These are phyloP conservation scores for Erythrophleum ivorense DNA, from an alignment of 331 rosid genomes.

Conservation along the genomic window DNA sequence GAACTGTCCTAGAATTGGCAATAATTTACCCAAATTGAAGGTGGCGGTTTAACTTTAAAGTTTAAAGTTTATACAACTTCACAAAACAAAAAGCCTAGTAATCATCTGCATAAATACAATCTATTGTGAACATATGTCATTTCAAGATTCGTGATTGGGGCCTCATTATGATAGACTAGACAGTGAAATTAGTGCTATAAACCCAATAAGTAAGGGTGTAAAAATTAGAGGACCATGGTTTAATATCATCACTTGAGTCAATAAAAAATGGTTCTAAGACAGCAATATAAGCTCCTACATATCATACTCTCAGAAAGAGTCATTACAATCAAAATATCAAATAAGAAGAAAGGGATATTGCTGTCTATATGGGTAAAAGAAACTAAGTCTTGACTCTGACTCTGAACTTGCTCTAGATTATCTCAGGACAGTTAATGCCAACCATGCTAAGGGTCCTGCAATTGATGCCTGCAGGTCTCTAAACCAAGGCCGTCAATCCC, in stretches of 20 bases:
- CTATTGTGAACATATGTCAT: conserved; percentile 8
- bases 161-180: not conserved
- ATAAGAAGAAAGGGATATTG: not conserved
- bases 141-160: not conserved
- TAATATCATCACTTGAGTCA: conserved; percentile 1
- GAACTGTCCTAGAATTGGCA: conserved; percentile 17
- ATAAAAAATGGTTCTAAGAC: not conserved
- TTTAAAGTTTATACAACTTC: not conserved
- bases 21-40: not conserved
- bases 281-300: not conserved
- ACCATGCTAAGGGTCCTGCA: not conserved
- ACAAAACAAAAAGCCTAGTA: not conserved
- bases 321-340: not conserved
- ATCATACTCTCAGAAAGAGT: not conserved
- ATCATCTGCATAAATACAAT: not conserved
- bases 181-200: conserved; percentile 13
- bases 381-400: not conserved
- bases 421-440: not conserved
- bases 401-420: not conserved
- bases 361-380: not conserved
- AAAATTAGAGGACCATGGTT: not conserved
- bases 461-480: not conserved
- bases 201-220: not conserved
- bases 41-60: not conserved
- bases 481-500: not conserved